These are phyloP conservation scores for Pseudocercospora cruenta DNA, from an alignment of 2,329 filamentous ascomycete species.

Conservation along the genomic window DNA sequence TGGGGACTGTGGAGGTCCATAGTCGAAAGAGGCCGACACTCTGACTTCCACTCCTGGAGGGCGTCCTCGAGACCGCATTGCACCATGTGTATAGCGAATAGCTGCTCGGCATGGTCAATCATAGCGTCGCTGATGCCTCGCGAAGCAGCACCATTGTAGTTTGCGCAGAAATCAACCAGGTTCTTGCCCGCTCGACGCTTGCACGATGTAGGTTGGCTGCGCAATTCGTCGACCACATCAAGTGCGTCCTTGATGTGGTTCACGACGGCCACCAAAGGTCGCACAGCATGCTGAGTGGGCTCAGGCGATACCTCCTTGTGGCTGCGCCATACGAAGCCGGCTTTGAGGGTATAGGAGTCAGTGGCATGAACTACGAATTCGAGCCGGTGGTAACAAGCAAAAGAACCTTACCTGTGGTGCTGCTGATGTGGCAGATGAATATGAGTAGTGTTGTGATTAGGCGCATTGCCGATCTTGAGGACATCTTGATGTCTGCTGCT, in stretches of 20 bases:
- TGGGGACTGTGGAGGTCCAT: slow-evolving; percentile 37
- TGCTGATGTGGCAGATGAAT: background rate
- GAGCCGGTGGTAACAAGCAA: background rate
- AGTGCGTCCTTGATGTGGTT: background rate
- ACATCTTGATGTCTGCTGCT: slow-evolving; percentile 2
- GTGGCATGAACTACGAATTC: background rate
- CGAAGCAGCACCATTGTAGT: slow-evolving; percentile 44
- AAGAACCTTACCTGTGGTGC: background rate
- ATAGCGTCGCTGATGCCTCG: slow-evolving; percentile 25
- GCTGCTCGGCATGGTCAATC: slow-evolving; percentile 45
- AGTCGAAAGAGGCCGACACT: slow-evolving; percentile 56
- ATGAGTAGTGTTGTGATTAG: background rate
- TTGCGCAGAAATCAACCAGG: slow-evolving; percentile 59
- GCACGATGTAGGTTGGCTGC: slow-evolving; percentile 3
- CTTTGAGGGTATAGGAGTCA: background rate
- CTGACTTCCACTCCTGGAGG: slow-evolving; percentile 52
- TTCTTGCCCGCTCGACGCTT: slow-evolving; percentile 39
- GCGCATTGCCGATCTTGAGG: background rate
- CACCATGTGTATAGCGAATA: slow-evolving; percentile 65
- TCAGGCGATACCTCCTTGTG: background rate
- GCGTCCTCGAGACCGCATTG: slow-evolving; percentile 64
- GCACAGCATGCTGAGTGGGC: background rate
- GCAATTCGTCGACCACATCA: background rate
- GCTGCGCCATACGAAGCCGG: background rate
- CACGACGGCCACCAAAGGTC: background rate